Evolutionary conservation across 1,284 basidiomycete species (phyloP).

Genomic region (Cryptococcus sp.): DNA sequence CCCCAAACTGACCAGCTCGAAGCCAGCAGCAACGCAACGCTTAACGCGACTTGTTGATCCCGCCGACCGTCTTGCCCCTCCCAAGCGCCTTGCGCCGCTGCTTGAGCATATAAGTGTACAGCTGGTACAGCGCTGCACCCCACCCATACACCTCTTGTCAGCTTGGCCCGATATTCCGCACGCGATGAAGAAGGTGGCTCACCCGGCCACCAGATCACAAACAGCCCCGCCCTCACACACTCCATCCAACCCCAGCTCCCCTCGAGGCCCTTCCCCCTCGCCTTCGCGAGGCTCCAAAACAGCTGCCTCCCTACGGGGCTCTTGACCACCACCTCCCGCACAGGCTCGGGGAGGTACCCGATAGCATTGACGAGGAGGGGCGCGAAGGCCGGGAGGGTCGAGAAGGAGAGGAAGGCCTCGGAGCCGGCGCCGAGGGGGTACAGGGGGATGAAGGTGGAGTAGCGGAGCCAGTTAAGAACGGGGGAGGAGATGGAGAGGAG

Average conservation of each 20-base stretch:
- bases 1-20: too few species aligned
- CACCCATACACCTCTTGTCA: not conserved
- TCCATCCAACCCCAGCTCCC: constrained; percentile 41
- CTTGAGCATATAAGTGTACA: constrained; percentile 86
- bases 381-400: constrained; percentile 63
- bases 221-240: constrained; percentile 62
- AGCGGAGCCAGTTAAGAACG: constrained; percentile 55
- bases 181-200: constrained; percentile 35
- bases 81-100: constrained; percentile 76
- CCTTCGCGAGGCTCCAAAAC: constrained; percentile 33
- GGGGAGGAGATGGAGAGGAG: constrained; percentile 57
- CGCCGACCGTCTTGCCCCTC: constrained; percentile 40
- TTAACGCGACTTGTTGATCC: constrained; percentile 24
- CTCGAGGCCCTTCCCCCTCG: constrained; percentile 9
- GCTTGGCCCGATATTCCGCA: not conserved
- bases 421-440: constrained; percentile 89
- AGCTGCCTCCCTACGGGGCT: constrained; percentile 28
- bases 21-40: not conserved
- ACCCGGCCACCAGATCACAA: constrained; percentile 91
- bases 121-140: constrained; percentile 67
- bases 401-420: constrained; percentile 80
- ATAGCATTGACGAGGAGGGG: constrained; percentile 35
- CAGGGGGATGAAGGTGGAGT: constrained; percentile 87
- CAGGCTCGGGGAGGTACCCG: constrained; percentile 18
- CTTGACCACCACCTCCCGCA: constrained; percentile 26